These are phyloP conservation scores for Vitellaria paradoxa DNA, from an alignment of 179 eudicot genomes.

Conservation along the genomic window DNA sequence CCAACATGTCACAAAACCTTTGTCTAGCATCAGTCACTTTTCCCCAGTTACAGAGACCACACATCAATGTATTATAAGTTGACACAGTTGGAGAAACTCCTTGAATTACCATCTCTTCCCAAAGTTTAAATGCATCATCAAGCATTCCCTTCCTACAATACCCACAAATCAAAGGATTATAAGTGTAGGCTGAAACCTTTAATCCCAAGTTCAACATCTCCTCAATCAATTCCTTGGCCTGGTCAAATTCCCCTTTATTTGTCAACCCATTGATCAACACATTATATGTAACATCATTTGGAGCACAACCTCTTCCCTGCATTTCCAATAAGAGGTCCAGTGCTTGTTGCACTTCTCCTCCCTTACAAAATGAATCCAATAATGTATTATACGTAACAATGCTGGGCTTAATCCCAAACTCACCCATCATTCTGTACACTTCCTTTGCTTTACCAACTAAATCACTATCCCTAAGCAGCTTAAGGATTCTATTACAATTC, in stretches of 20 bases:
- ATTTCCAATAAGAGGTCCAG: slow-evolving; percentile 41
- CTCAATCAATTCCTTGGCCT: slow-evolving; percentile 37
- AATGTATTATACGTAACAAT: slow-evolving; percentile 53
- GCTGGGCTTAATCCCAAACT: slow-evolving; percentile 40
- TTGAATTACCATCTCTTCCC: slow-evolving; percentile 40
- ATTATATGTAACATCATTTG: slow-evolving; percentile 52
- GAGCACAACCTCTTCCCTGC: slow-evolving; percentile 41
- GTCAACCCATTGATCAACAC: slow-evolving; percentile 49
- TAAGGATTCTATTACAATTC: slow-evolving; percentile 57
- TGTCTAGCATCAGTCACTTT: slow-evolving; percentile 39
- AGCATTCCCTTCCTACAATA: slow-evolving; percentile 44
- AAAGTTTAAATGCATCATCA: slow-evolving; percentile 37
- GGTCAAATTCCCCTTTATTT: slow-evolving; percentile 38
- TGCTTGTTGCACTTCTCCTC: slow-evolving; percentile 40
- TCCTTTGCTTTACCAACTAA: slow-evolving; percentile 32
- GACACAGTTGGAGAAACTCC: slow-evolving; percentile 46
- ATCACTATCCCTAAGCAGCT: slow-evolving; percentile 40
- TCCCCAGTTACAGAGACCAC: slow-evolving; percentile 45
- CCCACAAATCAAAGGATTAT: slow-evolving; percentile 53
- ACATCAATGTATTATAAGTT: slow-evolving; percentile 45
- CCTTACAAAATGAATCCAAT: slow-evolving; percentile 50
- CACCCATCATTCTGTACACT: slow-evolving; percentile 42
- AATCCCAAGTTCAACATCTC: slow-evolving; percentile 42
- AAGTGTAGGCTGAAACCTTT: slow-evolving; percentile 46
- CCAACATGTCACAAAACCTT: slow-evolving; percentile 39